Evolutionary conservation across 257 asterid species (phyloP).

Genomic region (Ophiorrhiza pumila): DNA sequence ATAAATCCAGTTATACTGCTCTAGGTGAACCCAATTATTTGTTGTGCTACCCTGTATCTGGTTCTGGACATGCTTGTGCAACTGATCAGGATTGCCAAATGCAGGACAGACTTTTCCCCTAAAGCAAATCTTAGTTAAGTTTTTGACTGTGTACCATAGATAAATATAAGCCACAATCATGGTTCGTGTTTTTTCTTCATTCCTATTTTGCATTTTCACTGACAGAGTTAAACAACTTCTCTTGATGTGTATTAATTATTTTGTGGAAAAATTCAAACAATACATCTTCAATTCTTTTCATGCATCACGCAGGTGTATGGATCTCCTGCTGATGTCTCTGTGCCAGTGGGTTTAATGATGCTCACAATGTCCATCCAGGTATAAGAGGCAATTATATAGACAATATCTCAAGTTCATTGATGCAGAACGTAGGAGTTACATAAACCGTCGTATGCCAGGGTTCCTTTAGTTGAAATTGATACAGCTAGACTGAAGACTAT

Average conservation of each 20-base stretch:
- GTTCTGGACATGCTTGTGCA: not conserved
- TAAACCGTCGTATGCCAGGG: not conserved
- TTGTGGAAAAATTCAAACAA: not conserved
- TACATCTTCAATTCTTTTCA: not conserved
- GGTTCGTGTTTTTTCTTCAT: not conserved
- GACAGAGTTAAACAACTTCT: not conserved
- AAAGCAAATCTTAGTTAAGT: not conserved
- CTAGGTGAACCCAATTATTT: not conserved
- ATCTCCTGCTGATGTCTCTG: not conserved
- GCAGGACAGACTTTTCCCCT: not conserved
- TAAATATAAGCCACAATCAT: not conserved
- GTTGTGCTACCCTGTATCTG: not conserved
- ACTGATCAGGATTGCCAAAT: not conserved
- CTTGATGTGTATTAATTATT: not conserved
- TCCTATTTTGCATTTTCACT: not conserved
- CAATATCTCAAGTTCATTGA: no score
- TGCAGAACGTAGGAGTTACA: no score
- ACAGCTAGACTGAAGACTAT: no score
- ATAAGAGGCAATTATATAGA: not conserved
- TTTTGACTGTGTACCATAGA: not conserved
- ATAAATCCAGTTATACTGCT: not conserved
- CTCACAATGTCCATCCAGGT: constrained; percentile 10
- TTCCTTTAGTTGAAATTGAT: not conserved
- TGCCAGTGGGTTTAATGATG: not conserved
- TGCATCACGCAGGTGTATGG: not conserved